Conservation (phyloP, 108 stramenopile genomes). For the Discostella pseudostelligera region DNA sequence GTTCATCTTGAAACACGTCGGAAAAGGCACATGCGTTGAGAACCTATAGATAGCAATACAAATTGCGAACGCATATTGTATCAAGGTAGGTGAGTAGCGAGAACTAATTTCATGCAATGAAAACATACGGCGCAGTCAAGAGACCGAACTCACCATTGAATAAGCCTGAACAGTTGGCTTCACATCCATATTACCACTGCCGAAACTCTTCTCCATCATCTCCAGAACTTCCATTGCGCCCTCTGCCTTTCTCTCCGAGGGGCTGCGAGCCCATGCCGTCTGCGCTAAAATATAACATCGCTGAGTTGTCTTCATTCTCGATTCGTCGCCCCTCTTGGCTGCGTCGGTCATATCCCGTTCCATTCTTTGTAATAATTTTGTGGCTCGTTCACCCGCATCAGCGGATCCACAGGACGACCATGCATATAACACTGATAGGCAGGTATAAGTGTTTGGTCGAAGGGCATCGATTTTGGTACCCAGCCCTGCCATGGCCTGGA, state of each 20-base stretch:
- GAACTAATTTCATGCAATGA: background rate
- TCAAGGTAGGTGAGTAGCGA: too few relatives aligned
- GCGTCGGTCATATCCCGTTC: constrained; percentile 43
- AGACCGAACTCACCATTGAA: constrained; percentile 42
- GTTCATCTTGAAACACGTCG: constrained; percentile 34
- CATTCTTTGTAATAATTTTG: constrained; percentile 50
- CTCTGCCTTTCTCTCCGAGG: constrained; percentile 51
- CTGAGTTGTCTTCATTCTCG: constrained; percentile 51
- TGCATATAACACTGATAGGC: constrained; percentile 57
- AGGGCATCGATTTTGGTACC: constrained; percentile 40
- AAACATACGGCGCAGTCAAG: constrained; percentile 1
- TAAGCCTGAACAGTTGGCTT: constrained; percentile 53
- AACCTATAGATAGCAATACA: constrained; percentile 15
- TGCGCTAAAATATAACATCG: constrained; percentile 55
- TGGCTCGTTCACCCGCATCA: constrained; percentile 57
- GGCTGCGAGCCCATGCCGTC: constrained; percentile 58
- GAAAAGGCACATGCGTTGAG: constrained; percentile 72
- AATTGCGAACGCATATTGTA: too few relatives aligned
- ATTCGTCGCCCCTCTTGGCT: constrained; percentile 37
- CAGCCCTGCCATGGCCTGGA: constrained; percentile 51
- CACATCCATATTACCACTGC: constrained; percentile 41
- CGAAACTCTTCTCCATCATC: constrained; percentile 53
- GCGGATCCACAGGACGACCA: constrained; percentile 55
- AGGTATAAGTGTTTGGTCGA: constrained; percentile 55
- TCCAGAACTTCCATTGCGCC: constrained; percentile 53